Conservation (phyloP, 2,329 filamentous ascomycete genomes). For the Xylaria sp. region DNA sequence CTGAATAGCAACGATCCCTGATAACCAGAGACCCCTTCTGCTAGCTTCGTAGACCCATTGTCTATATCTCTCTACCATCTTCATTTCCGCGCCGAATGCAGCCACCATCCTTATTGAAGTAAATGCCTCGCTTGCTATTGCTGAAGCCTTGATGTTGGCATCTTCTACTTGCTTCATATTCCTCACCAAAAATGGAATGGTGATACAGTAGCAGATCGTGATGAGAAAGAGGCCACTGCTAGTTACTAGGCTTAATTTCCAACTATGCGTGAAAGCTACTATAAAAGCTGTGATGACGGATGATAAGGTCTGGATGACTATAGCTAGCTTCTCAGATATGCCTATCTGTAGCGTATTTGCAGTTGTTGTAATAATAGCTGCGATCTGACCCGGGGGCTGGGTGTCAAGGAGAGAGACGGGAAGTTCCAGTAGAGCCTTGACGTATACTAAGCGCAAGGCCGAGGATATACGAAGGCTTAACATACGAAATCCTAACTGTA, state of each 20-base stretch:
- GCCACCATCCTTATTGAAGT: constrained; percentile 70
- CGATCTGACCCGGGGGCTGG: constrained; percentile 69
- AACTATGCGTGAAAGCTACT: constrained; percentile 68
- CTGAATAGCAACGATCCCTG: constrained; percentile 47
- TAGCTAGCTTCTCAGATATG: constrained; percentile 71
- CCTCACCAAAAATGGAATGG: constrained; percentile 67
- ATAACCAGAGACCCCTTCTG: constrained; percentile 44
- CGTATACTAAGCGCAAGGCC: constrained; percentile 70
- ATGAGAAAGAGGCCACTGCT: constrained; percentile 68
- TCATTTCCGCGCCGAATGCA: constrained; percentile 69
- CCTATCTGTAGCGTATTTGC: constrained; percentile 72
- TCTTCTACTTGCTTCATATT: constrained; percentile 60
- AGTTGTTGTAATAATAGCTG: constrained; percentile 71
- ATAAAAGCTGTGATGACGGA: constrained; percentile 64
- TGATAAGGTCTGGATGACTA: constrained; percentile 65
- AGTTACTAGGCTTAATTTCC: constrained; percentile 69
- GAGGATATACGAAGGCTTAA: constrained; percentile 71
- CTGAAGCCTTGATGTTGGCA: constrained; percentile 68
- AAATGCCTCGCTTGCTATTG: constrained; percentile 70
- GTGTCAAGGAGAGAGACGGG: constrained; percentile 75
- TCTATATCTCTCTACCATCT: constrained; percentile 64
- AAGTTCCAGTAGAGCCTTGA: constrained; percentile 72
- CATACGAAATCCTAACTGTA: constrained; percentile 67
- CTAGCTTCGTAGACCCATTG: constrained; percentile 66
- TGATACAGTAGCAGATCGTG: constrained; percentile 59